phyloP scores from a whole-genome alignment of 148 eudicot genomes.

The Cornus suecica region DNA sequence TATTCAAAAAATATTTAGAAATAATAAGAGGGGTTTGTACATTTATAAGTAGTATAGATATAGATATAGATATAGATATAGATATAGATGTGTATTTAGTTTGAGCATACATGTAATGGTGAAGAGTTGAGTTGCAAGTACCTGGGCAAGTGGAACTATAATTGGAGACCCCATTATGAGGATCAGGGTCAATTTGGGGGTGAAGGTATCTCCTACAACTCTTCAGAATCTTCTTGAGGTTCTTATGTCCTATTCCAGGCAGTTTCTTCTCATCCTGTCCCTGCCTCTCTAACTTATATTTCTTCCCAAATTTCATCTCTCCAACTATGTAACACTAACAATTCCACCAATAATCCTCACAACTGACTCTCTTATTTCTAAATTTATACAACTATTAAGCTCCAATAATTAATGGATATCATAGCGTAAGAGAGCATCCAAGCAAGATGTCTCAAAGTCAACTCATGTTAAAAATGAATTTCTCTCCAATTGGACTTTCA shows the following conservation, averaged over 20 bases:
- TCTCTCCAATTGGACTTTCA: too few relatives aligned
- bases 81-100: neutral
- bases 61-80: neutral
- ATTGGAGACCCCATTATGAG: neutral
- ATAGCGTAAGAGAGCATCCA: too few relatives aligned
- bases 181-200: neutral
- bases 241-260: neutral
- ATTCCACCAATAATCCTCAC: neutral
- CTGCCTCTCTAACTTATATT: neutral
- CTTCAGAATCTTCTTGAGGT: neutral
- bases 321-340: neutral
- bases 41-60: too few relatives aligned
- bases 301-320: neutral
- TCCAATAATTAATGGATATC: too few relatives aligned
- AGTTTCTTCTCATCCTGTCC: neutral
- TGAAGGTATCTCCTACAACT: neutral
- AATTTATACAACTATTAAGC: too few relatives aligned
- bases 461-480: too few relatives aligned
- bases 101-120: neutral
- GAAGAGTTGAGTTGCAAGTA: neutral
- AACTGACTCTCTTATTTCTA: neutral
- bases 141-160: slow-evolving; percentile 18
- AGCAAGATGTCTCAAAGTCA: too few relatives aligned
- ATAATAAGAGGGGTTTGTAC: too few relatives aligned
- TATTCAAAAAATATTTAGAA: too few relatives aligned